Percentiles rank a stretch among this genome's conserved stretches.
Conservation (phyloP, 768 basidiomycete genomes). For the Collybia nuda region DNA sequence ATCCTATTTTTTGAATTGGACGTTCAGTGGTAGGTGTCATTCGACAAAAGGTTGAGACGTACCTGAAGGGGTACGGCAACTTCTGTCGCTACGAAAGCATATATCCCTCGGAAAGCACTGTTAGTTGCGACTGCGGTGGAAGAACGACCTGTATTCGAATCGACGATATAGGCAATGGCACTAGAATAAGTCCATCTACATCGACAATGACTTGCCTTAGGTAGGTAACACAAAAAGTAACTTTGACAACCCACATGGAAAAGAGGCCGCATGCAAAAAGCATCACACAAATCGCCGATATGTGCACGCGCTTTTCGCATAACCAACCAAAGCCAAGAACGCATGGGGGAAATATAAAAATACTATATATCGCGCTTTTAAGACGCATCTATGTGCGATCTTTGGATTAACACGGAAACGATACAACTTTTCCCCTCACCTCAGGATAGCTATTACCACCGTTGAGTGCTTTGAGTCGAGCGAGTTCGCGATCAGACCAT, state of each 20-base stretch:
- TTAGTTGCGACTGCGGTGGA: slow-evolving; percentile 76
- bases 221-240: background rate
- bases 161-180: slow-evolving; percentile 82
- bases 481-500: slow-evolving; percentile 42
- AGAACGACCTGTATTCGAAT: slow-evolving; percentile 81
- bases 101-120: slow-evolving; percentile 69
- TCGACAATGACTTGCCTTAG: background rate
- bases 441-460: slow-evolving; percentile 57
- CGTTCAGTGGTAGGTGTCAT: too few relatives aligned
- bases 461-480: slow-evolving; percentile 35
- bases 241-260: slow-evolving; percentile 52
- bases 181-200: slow-evolving; percentile 57
- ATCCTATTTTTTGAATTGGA: slow-evolving; percentile 33
- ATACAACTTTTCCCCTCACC: slow-evolving; percentile 32
- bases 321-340: slow-evolving; percentile 79
- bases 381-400: slow-evolving; percentile 67
- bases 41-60: slow-evolving; percentile 13
- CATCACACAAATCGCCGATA: slow-evolving; percentile 68
- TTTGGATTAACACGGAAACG: background rate
- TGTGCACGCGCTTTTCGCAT: slow-evolving; percentile 56
- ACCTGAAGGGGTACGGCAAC: slow-evolving; percentile 74
- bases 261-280: slow-evolving; percentile 76
- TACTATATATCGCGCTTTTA: slow-evolving; percentile 55
- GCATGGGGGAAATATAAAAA: slow-evolving; percentile 59
- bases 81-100: slow-evolving; percentile 71